Evolutionary conservation across 305 asterid species (phyloP), one percentile per base, ranked within the genome.

Genomic region (Fraxinus dipetala): DNA sequence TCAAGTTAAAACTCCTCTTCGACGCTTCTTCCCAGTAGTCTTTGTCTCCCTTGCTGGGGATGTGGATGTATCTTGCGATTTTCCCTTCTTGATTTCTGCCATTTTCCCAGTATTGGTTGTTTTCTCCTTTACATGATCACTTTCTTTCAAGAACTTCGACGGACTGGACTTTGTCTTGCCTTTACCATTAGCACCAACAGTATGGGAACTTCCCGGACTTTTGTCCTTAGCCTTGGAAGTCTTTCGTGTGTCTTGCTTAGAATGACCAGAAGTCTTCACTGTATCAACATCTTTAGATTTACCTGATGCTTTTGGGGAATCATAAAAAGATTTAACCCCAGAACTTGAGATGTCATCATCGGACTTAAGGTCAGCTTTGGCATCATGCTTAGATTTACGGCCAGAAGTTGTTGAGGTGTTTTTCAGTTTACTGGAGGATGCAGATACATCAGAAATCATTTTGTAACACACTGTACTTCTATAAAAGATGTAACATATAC

Each of bases 21-120:
- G 88, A 76, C 95, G 91, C 85, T 94, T 96, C 91, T 91, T 94
- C 61, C 88, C 89, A 40, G 88, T 80, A 40, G 89, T 80, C 83
- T 87, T 89, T 5, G 88, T 40, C 86, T 86, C 96, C 75, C 77
- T 87, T 81, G 83, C 93, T 81, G 85, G 89, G 18, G 87, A 87
- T 85, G 86, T 90, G 38, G 89, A 81, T 80, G 81, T 31, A 51
- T 87, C 90, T 72, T 85, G 35, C 3, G 89, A 78, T 89, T 87
- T 93, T 38, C 89, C 89, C 82, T 92, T 94, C 78, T 72, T 65
- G 38, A 80, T 82, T 78, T 87, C 94, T 10, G 89, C 80, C 63
- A 87, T 83, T 83, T 89, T 89, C 7, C 78, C 82, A 61, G 79
- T 78, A 36, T 86, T 88, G 2, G 84, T 56, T 1, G 82, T 78